These are phyloP conservation scores for Yarrowia galli DNA, from an alignment of 1,139 yeast species.

Conservation along the genomic window DNA sequence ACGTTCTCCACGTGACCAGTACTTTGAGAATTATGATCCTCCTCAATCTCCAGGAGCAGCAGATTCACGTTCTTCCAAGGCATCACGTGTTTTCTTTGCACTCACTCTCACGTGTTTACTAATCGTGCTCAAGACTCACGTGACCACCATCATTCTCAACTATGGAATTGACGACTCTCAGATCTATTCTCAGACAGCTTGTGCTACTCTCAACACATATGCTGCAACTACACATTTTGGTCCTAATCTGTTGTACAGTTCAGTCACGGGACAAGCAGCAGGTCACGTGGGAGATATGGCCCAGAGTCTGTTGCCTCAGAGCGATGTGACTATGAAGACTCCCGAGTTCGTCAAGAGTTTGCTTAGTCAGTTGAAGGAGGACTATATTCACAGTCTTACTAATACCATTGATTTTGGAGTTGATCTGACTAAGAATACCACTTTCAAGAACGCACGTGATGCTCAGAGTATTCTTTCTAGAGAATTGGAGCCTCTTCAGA, in stretches of 20 bases:
- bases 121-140: constrained; percentile 18
- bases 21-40: no score
- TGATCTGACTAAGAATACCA: background rate
- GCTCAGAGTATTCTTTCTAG: background rate
- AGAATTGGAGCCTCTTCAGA: constrained; percentile 1
- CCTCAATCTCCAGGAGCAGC: no score
- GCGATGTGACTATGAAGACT: background rate
- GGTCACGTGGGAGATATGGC: constrained; percentile 8
- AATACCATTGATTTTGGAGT: constrained; percentile 20
- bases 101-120: constrained; percentile 4
- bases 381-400: background rate
- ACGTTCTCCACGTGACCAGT: background rate
- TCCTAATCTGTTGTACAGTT: constrained; percentile 17
- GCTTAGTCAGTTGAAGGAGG: constrained; percentile 2
- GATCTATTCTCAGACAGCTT: constrained; percentile 24
- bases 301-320: background rate
- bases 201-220: constrained; percentile 23
- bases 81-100: background rate
- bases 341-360: background rate
- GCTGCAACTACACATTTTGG: constrained; percentile 30
- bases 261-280: constrained; percentile 16
- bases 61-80: background rate
- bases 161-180: constrained; percentile 17
- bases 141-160: constrained; percentile 27
- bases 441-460: background rate